These are phyloP conservation scores for Maudiozyma bulderi DNA, from an alignment of 805 yeast genomes.

Conservation along the genomic window DNA sequence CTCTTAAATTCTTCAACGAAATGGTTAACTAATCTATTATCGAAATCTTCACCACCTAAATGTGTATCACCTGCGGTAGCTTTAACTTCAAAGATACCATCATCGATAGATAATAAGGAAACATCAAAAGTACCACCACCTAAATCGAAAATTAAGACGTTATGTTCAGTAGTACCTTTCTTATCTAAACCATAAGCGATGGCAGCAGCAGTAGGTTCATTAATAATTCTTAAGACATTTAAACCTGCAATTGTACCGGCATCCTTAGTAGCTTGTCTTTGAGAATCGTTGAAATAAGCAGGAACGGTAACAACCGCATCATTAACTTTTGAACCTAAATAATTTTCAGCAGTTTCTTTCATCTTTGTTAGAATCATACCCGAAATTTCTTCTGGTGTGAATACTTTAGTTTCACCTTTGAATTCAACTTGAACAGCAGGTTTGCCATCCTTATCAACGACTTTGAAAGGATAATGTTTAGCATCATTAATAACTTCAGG, in stretches of 20 bases:
- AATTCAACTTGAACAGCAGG: constrained; percentile 76
- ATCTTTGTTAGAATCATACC: constrained; percentile 86
- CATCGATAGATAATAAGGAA: constrained; percentile 81
- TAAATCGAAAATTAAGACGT: constrained; percentile 83
- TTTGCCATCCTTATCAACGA: constrained; percentile 61
- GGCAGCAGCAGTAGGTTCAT: constrained; percentile 97
- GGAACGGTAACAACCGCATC: constrained; percentile 96
- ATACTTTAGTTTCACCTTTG: constrained; percentile 75
- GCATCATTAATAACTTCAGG: constrained; percentile 69
- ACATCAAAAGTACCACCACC: constrained; percentile 99
- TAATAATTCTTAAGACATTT: constrained; percentile 87
- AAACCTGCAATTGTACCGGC: constrained; percentile 95
- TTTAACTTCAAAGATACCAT: constrained; percentile 94
- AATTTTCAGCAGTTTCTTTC: constrained; percentile 87
- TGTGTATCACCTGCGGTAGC: constrained; percentile 67
- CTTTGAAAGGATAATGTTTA: constrained; percentile 81
- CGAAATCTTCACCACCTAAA: constrained; percentile 98
- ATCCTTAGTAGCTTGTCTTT: constrained; percentile 96
- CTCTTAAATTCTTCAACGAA: constrained; percentile 90
- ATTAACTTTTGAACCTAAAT: constrained; percentile 67
- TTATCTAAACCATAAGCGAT: constrained; percentile 91
- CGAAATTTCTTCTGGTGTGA: constrained; percentile 91
- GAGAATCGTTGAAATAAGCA: constrained; percentile 95
- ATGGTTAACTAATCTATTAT: constrained; percentile 85
- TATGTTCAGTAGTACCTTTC: constrained; percentile 68